Percentiles rank a stretch among this genome's conserved stretches.
phyloP scores from a whole-genome alignment of 148 eudicot species.

The Nepenthes mirabilis region DNA sequence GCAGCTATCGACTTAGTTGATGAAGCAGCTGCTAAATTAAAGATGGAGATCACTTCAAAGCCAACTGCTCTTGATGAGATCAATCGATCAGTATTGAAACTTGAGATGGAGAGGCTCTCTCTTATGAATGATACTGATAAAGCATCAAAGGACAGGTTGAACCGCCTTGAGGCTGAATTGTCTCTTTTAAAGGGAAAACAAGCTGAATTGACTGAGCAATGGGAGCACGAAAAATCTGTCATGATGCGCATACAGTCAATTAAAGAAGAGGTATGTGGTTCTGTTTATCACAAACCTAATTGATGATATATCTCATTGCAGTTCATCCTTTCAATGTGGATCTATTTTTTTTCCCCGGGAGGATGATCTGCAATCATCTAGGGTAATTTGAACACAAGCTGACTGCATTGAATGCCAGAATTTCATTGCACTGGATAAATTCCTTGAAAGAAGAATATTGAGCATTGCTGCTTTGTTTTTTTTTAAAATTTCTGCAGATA shows the following conservation, averaged over 20 bases:
- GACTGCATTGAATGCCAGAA: too few relatives aligned
- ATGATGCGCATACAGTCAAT: conserved; percentile 91
- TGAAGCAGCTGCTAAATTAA: conserved; percentile 98
- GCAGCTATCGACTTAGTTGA: conserved; percentile 97
- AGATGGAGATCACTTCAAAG: conserved; percentile 98
- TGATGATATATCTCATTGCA: not conserved
- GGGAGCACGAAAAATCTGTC: conserved; percentile 89
- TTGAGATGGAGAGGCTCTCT: conserved; percentile 96
- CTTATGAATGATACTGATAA: conserved; percentile 84
- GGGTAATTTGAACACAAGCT: too few relatives aligned
- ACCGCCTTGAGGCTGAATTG: conserved; percentile 74
- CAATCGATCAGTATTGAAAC: conserved; percentile 75
- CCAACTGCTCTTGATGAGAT: conserved; percentile 97
- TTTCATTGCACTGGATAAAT: too few relatives aligned
- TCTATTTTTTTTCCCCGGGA: not conserved
- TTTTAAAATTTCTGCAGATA: conserved; percentile 34
- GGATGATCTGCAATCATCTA: not conserved
- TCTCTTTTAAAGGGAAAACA: conserved; percentile 67
- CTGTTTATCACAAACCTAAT: not conserved
- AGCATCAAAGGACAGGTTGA: conserved; percentile 88
- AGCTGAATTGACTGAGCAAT: conserved; percentile 68
- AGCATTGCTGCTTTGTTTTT: not conserved
- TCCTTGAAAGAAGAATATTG: too few relatives aligned
- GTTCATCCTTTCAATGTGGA: too few relatives aligned
- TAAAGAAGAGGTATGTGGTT: conserved; percentile 80